Conservation (phyloP, 1,139 yeast genomes). For the Candida anutae region DNA sequence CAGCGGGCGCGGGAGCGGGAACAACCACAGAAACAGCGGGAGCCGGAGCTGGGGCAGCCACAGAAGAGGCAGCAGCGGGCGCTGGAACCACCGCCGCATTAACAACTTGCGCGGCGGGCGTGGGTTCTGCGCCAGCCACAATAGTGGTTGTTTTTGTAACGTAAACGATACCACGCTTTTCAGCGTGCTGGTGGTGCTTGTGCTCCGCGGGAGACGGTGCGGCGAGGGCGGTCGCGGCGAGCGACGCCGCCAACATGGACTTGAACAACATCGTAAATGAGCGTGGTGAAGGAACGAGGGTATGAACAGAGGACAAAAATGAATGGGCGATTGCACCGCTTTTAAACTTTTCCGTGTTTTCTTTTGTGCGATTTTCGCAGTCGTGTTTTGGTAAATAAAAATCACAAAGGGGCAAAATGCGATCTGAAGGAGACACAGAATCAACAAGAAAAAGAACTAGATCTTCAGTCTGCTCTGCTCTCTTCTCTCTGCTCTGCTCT, state of each 20-base stretch:
- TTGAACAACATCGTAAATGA: slow-evolving; percentile 16
- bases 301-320: too few relatives aligned
- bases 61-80: slow-evolving; percentile 5
- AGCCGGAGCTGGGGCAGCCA: slow-evolving; percentile 4
- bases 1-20: slow-evolving; percentile 3
- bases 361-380: too few relatives aligned
- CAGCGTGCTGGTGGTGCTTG: slow-evolving; percentile 32
- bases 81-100: slow-evolving; percentile 3
- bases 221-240: slow-evolving; percentile 17
- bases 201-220: slow-evolving; percentile 23
- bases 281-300: too few relatives aligned
- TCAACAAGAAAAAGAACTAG: too few relatives aligned
- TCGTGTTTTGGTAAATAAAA: too few relatives aligned
- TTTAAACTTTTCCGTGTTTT: too few relatives aligned
- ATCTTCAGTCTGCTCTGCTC: too few relatives aligned
- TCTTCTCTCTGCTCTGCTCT: too few relatives aligned
- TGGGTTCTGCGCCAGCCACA: slow-evolving; percentile 8
- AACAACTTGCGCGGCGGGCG: slow-evolving; percentile 6
- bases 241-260: slow-evolving; percentile 15
- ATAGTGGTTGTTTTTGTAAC: slow-evolving; percentile 21
- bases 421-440: too few relatives aligned
- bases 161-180: slow-evolving; percentile 29
- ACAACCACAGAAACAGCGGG: slow-evolving; percentile 4
- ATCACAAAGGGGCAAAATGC: too few relatives aligned
- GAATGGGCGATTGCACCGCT: too few relatives aligned